Evolutionary conservation across 148 eudicot species (phyloP), one percentile per base, ranked within the genome.

Genomic region (Heliamphora exappendiculata): DNA sequence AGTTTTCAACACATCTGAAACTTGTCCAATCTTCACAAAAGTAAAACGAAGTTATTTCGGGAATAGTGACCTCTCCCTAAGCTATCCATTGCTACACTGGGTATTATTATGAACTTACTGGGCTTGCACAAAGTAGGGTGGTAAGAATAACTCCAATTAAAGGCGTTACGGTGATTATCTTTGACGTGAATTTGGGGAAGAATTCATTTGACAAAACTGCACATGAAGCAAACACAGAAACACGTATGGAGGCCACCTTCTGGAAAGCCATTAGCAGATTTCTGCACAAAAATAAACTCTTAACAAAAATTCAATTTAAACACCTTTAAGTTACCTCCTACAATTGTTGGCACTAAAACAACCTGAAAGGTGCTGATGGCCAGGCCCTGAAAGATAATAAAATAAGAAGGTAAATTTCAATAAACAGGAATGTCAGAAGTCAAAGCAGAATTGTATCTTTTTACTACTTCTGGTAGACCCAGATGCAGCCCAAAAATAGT

Each of bases 361-460:
- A 96, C 99, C 86, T 96, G 99, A 78, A 96, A 93, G 44, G 99
- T 96, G 88, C 99, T 96, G 67, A 96, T 82, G 74, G 99, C 99
- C 76, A 93, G 87, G 62, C 99, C 99, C 99, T 96, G 89, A 53
- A 83, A 72, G 66, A 76, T 53, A n/a, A 51, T 67, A 70, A 54
- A 67, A 45, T 20, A 44, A 24, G 37, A 51, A 26, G 37, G 14
- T 7, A 33, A 42, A 72, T 47, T 24, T 63, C 13, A 72, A 72
- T 31, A 66, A 65, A 67, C 31, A 11, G 20, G 63, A 59, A 59
- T 44, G 26, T 17, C 37, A 1, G 7, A 58, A 44, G 1, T 47
- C 26, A 60, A 73, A 29, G 22, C 26, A 63, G 24, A 42, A 33
- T 58, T 3, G 5, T 29, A 3, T 72, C 44, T 20, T 26, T 51